A percentile compares a stretch with the other conserved stretches of the same genome.
These are phyloP conservation scores for Erysimum pusillum DNA, from an alignment of 441 rosid species.

Conservation along the genomic window DNA sequence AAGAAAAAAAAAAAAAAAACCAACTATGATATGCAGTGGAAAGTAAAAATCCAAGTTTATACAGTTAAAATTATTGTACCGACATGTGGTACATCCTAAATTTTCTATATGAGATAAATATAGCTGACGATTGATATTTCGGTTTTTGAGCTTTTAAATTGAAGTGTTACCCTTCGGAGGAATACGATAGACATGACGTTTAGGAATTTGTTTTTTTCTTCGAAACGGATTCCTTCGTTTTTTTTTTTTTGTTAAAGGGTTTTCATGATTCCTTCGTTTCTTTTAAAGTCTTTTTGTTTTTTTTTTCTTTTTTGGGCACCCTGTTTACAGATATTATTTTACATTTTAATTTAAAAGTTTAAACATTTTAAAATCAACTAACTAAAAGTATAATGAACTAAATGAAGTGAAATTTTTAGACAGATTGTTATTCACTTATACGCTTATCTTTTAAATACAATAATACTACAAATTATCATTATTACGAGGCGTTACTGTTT, in stretches of 20 bases:
- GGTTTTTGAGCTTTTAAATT: neutral
- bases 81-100: no score
- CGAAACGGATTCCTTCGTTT: neutral
- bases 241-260: no score
- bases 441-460: neutral
- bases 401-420: neutral
- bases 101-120: neutral
- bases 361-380: neutral
- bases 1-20: no score
- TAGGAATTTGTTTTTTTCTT: slow-evolving; percentile 4
- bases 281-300: neutral
- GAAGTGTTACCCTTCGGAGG: slow-evolving; percentile 4
- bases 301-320: no score
- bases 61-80: no score
- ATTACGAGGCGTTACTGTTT: neutral
- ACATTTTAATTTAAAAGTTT: neutral
- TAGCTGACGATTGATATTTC: slow-evolving; percentile 11
- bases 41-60: no score
- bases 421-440: neutral
- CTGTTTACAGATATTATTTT: neutral
- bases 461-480: neutral
- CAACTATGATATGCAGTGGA: no score
- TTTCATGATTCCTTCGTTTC: neutral
- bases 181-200: slow-evolving; percentile 20
- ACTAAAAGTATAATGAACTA: neutral